Percentiles rank a stretch among this genome's conserved stretches.
These are phyloP conservation scores for Kwoniella heveanensis DNA, from an alignment of 768 basidiomycete genomes.

Conservation along the genomic window DNA sequence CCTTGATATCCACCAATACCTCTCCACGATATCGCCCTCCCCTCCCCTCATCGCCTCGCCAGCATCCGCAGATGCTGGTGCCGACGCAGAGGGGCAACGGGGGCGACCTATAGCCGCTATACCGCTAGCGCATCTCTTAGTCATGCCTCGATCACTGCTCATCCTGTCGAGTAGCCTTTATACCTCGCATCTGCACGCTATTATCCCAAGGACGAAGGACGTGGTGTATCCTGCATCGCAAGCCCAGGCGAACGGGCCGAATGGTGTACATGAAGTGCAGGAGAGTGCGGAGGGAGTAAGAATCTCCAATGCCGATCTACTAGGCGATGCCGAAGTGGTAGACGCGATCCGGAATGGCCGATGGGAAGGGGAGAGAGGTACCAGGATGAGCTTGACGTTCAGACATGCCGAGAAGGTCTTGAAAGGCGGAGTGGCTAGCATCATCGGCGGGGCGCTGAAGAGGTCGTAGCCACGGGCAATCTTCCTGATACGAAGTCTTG, in stretches of 20 bases:
- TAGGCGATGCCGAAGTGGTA: constrained; percentile 59
- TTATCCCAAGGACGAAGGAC: constrained; percentile 65
- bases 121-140: constrained; percentile 71
- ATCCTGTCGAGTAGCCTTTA: constrained; percentile 74
- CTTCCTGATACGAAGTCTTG: too few species aligned
- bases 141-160: constrained; percentile 83
- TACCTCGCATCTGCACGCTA: constrained; percentile 76
- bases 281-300: constrained; percentile 29
- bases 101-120: constrained; percentile 63
- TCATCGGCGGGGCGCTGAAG: constrained; percentile 11
- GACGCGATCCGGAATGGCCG: constrained; percentile 61
- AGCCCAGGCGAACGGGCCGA: constrained; percentile 37
- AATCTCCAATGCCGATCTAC: constrained; percentile 66
- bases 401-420: constrained; percentile 73
- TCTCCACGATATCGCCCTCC: constrained; percentile 40
- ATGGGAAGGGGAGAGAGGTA: constrained; percentile 57
- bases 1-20: constrained; percentile 78
- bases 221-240: constrained; percentile 10
- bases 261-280: constrained; percentile 10
- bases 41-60: constrained; percentile 40
- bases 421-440: constrained; percentile 38
- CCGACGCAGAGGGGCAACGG: constrained; percentile 10
- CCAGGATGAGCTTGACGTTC: constrained; percentile 81
- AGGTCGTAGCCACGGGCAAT: neutral
- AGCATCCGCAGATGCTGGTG: constrained; percentile 11